Evolutionary conservation across 2,329 filamentous ascomycete genomes (phyloP).

Genomic region (Waltergamsia citrina): DNA sequence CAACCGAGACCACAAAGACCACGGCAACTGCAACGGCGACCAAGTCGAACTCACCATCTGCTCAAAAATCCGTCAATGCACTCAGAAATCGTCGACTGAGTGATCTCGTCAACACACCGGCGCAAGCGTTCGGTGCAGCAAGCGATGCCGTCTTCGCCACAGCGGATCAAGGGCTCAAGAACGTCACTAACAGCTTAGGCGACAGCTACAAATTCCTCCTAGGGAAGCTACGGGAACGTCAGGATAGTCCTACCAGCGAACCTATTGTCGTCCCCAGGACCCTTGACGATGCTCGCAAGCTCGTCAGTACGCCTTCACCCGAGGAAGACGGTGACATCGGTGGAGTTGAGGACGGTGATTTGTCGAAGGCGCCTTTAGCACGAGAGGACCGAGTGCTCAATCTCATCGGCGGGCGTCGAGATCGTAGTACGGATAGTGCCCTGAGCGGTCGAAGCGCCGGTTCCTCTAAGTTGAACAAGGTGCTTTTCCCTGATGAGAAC

Average conservation of each 20-base stretch:
- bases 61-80: slow-evolving; percentile 33
- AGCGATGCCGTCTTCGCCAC: slow-evolving; percentile 79
- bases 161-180: slow-evolving; percentile 87
- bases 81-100: slow-evolving; percentile 69
- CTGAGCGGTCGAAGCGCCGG: slow-evolving; percentile 54
- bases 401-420: slow-evolving; percentile 64
- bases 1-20: slow-evolving; percentile 20
- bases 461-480: slow-evolving; percentile 42
- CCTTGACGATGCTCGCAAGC: slow-evolving; percentile 81
- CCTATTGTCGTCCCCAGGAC: slow-evolving; percentile 70
- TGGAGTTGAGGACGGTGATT: slow-evolving; percentile 26
- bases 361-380: slow-evolving; percentile 15
- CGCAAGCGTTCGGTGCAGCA: slow-evolving; percentile 71
- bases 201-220: slow-evolving; percentile 92
- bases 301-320: slow-evolving; percentile 65
- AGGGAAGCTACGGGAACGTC: slow-evolving; percentile 71
- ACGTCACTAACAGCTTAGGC: slow-evolving; percentile 80
- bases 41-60: slow-evolving; percentile 24
- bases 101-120: slow-evolving; percentile 76
- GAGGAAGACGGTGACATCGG: slow-evolving; percentile 56
- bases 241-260: slow-evolving; percentile 29
- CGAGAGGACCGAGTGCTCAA: slow-evolving; percentile 59
- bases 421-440: slow-evolving; percentile 68
- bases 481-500: slow-evolving; percentile 36
- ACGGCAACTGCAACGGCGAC: slow-evolving; percentile 21